Conservation (phyloP, 805 yeast genomes). For the Saturnispora dispora region DNA sequence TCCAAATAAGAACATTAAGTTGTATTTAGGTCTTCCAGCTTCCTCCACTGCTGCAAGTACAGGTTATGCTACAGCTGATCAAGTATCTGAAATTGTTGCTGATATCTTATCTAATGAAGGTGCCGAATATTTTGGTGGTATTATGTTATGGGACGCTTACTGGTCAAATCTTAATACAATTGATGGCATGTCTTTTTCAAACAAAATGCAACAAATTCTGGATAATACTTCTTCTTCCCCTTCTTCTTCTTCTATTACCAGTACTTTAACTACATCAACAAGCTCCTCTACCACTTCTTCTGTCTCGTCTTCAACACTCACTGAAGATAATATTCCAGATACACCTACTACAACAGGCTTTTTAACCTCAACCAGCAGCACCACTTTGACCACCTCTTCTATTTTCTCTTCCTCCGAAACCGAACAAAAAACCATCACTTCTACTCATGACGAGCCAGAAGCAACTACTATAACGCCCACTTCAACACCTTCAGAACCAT, state of each 20-base stretch:
- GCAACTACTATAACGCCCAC: not conserved
- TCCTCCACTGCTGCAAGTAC: slow-evolving; percentile 41
- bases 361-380: not conserved
- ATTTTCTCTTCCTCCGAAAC: slow-evolving; percentile 6
- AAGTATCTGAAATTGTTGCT: slow-evolving; percentile 27
- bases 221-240: slow-evolving; percentile 11
- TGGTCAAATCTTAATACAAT: slow-evolving; percentile 13
- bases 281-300: slow-evolving; percentile 11
- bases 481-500: slow-evolving; percentile 20
- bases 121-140: slow-evolving; percentile 49
- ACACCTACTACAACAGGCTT: not conserved
- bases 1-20: slow-evolving; percentile 59
- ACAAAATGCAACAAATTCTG: slow-evolving; percentile 10
- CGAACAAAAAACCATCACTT: not conserved
- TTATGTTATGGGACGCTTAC: slow-evolving; percentile 79
- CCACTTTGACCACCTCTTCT: slow-evolving; percentile 5
- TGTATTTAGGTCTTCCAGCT: slow-evolving; percentile 69
- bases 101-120: slow-evolving; percentile 21
- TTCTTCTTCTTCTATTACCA: slow-evolving; percentile 8
- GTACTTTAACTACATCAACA: slow-evolving; percentile 7
- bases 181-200: slow-evolving; percentile 12
- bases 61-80: slow-evolving; percentile 45
- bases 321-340: not conserved
- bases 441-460: not conserved
- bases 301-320: not conserved